A percentile compares a stretch with the other conserved stretches of the same genome.
Conservation (phyloP, 805 yeast species). For the Barnettozyma siamensis region DNA sequence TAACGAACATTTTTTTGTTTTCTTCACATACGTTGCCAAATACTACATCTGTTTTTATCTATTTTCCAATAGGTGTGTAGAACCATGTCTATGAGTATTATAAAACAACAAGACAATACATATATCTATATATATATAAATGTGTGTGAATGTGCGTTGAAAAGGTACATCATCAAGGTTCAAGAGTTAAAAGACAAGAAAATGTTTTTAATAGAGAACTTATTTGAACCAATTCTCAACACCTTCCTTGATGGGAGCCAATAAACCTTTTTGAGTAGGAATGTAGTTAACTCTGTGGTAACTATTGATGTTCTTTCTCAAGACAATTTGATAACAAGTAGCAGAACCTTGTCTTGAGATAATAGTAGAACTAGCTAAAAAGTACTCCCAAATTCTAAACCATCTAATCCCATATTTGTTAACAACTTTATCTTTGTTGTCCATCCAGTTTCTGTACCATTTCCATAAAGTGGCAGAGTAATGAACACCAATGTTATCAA, state of each 20-base stretch:
- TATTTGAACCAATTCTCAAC: conserved; percentile 48
- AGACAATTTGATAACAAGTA: conserved; percentile 82
- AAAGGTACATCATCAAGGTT: no score
- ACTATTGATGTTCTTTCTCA: conserved; percentile 84
- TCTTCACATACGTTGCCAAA: no score
- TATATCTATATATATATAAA: no score
- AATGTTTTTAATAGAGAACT: neutral
- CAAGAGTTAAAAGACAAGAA: no score
- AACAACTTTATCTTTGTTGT: conserved; percentile 68
- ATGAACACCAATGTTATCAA: conserved; percentile 89
- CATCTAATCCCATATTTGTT: conserved; percentile 83
- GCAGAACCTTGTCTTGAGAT: conserved; percentile 92
- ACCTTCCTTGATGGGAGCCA: conserved; percentile 50
- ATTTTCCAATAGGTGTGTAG: no score
- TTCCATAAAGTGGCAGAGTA: conserved; percentile 88
- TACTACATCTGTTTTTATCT: no score
- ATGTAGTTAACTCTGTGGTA: conserved; percentile 78
- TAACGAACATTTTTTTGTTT: no score
- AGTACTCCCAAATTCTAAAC: conserved; percentile 92
- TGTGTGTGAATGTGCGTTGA: no score
- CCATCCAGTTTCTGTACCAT: conserved; percentile 94
- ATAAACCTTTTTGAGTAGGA: conserved; percentile 72
- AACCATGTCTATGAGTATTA: no score
- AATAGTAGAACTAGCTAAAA: conserved; percentile 76
- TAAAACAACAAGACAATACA: no score